Base-by-base conservation (phyloP, 495 filamentous ascomycete genomes). In the Aspergillus saccharolyticus region DNA sequence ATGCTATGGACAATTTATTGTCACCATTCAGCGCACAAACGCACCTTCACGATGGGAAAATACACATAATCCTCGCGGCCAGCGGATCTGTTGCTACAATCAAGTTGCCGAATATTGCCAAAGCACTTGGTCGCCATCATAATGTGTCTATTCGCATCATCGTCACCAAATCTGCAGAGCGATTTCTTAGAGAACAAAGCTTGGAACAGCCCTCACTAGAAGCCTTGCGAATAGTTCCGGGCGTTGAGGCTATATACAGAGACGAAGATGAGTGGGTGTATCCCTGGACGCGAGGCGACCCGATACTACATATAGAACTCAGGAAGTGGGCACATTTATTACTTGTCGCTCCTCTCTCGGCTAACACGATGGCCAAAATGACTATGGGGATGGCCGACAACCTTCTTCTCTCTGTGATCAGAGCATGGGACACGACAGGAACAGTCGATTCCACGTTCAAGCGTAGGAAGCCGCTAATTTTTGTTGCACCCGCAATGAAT, bases 291-390 rank as follows among this genome's bases (percentile, higher is more conserved):
- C 73, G 87, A 3, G 72, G 68, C 5, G 63, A 56, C 9, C 51
- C 71, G 3, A 90, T 97, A 25, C 71, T 96, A 46, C 93, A 97
- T 61, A 96, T 97, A 56, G 89, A 94, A 71, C 73, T 90, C 54
- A 77, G 89, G 44, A 78, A 82, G 56, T 90, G 88, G 93, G 89
- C 89, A 0, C 80, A 96, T 72, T 57, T 96, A 12, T 71, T 96
- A 8, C 81, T 92, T 10, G 83, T 96, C 58, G 89, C 89, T 15
- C 92, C 92, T 44, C 63, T 90, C 58, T 84, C 75, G 51, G 90
- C 91, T 24, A 93, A 96, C 67, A 85, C 84, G 3, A 69, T 97
- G 60, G 91, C 89, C 1, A 96, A 94, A 70, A 84, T 93, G 62
- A 79, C 75, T 0, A 70, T 70, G 15, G 90, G 90, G 1, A 71